Evolutionary conservation across 305 asterid genomes (phyloP).

Genomic region (Fraxinus angustifolia): DNA sequence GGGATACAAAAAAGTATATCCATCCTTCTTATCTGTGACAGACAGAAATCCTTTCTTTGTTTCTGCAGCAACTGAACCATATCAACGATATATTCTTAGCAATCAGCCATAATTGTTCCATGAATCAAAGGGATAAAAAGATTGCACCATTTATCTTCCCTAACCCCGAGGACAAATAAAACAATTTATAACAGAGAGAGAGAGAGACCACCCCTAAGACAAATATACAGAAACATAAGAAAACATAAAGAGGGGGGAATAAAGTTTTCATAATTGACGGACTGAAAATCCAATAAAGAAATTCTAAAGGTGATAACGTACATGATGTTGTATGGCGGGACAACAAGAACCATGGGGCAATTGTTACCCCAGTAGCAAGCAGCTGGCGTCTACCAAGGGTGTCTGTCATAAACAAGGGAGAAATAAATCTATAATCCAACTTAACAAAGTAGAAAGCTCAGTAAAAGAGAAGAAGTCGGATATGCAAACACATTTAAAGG

Average conservation of each 20-base stretch:
- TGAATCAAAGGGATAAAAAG: conserved; percentile 10
- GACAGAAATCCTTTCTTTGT: conserved; percentile 71
- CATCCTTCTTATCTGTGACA: conserved; percentile 77
- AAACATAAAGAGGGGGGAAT: neutral
- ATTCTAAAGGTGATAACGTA: conserved; percentile 32
- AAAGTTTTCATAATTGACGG: neutral
- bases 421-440: conserved; percentile 2
- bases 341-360: conserved; percentile 43
- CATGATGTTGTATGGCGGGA: conserved; percentile 49
- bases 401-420: conserved; percentile 34
- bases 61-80: conserved; percentile 96
- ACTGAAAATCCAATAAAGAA: neutral
- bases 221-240: neutral
- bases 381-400: conserved; percentile 52
- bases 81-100: conserved; percentile 53
- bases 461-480: neutral
- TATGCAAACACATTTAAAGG: neutral
- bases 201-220: neutral
- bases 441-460: neutral
- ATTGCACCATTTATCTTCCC: neutral
- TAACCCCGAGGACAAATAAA: neutral
- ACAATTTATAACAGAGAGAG: neutral
- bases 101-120: conserved; percentile 29
- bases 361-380: conserved; percentile 48
- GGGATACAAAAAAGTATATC: conserved; percentile 74